A percentile compares a stretch with the other conserved stretches of the same genome.
Conservation (phyloP, 2,329 filamentous ascomycete genomes). For the Cadophora malorum region DNA sequence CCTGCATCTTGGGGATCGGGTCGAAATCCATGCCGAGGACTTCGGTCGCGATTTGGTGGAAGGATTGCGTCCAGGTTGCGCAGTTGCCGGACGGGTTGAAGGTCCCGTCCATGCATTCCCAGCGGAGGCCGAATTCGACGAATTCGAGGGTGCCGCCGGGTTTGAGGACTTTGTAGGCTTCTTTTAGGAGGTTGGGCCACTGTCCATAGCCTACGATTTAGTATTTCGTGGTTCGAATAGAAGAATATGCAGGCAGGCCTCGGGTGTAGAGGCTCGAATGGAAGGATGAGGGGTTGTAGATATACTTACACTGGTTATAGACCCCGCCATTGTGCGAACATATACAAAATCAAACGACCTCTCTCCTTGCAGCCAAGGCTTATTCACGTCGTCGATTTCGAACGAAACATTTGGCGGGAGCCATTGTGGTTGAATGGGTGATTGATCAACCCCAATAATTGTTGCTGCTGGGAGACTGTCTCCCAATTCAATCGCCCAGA, state of each 20-base stretch:
- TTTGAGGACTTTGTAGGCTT: constrained; percentile 50
- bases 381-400: constrained; percentile 67
- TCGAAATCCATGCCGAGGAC: constrained; percentile 32
- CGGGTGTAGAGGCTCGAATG: neutral
- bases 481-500: constrained; percentile 50
- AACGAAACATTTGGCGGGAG: constrained; percentile 67
- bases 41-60: constrained; percentile 23
- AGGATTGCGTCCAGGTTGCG: constrained; percentile 27
- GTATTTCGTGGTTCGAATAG: neutral
- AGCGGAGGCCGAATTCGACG: constrained; percentile 29
- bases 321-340: constrained; percentile 61
- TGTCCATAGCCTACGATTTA: constrained; percentile 44
- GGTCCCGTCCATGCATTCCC: constrained; percentile 33
- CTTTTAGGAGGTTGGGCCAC: constrained; percentile 59
- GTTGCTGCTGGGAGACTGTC: constrained; percentile 52
- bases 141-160: constrained; percentile 37
- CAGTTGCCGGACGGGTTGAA: constrained; percentile 27
- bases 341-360: constrained; percentile 66
- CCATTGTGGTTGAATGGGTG: constrained; percentile 64
- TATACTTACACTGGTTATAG: constrained; percentile 47
- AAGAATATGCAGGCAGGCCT: neutral
- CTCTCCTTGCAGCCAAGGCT: constrained; percentile 49
- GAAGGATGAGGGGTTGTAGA: too few species aligned
- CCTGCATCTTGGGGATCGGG: constrained; percentile 34
- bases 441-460: constrained; percentile 64